Base-by-base conservation (phyloP, 2,329 filamentous ascomycete genomes). In the Colletotrichum sp. region DNA sequence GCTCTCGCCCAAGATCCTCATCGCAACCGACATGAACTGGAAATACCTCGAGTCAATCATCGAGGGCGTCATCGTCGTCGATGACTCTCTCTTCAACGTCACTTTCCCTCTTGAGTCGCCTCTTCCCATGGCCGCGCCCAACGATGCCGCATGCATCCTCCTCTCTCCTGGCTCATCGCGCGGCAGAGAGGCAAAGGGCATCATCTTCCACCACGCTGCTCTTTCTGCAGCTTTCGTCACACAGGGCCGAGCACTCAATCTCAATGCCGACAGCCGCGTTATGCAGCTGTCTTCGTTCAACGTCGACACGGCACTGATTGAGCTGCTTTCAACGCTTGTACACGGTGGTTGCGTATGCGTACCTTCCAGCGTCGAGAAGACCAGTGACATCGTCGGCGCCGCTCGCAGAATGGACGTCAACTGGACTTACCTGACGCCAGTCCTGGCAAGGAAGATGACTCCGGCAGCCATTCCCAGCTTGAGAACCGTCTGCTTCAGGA, bases 291-390 rank as follows among this genome's bases (percentile, higher is more conserved):
- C 88, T 2, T 86, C 87, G 9, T 90, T 89, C 77, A 89, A 88
- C 4, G 90, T 90, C 36, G 90, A 92, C 65, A 85, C 88, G 4
- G 87, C 87, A 13, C 82, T 92, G 0, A 80, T 88, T 0, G 90
- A 92, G 76, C 87, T 89, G 1, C 83, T 92, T 8, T 86, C 88
- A 2, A 87, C 90, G 0, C 83, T 93, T 4, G 85, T 89, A 10
- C 83, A 87, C 30, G 92, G 92, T 24, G 92, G 90, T 0, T 92
- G 90, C 70, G 85, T 93, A 8, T 93, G 91, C 74, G 85, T 93
- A 0, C 91, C 92, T 0, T 87, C 88, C 8, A 83, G 88, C 2
- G 81, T 86, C 7, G 88, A 91, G 71, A 83, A 88, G 18, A 80
- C 88, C 38, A 86, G 88, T 69, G 87, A 91, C 70, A 83, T 92